Evolutionary conservation across 805 yeast genomes (phyloP).

Genomic region (Torulaspora indica): DNA sequence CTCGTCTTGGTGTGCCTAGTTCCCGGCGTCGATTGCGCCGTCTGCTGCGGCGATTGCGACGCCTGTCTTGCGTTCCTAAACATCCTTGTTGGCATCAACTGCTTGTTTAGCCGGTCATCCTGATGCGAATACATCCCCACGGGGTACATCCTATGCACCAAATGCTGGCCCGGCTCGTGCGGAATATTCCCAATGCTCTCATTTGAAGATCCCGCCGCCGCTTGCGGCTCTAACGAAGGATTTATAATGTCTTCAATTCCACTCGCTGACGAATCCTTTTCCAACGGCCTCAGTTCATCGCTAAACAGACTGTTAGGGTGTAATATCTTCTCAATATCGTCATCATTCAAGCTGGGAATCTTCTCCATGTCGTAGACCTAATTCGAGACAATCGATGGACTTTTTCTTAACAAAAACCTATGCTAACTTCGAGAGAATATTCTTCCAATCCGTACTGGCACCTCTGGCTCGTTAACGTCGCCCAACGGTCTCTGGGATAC

Average conservation of each 20-base stretch:
- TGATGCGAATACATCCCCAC: conserved; percentile 16
- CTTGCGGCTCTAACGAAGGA: conserved; percentile 23
- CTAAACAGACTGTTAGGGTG: conserved; percentile 18
- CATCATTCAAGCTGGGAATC: conserved; percentile 23
- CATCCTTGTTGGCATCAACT: conserved; percentile 13
- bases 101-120: conserved; percentile 11
- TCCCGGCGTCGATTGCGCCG: conserved; percentile 4
- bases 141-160: conserved; percentile 18
- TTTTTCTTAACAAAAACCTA: no score
- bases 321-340: conserved; percentile 27
- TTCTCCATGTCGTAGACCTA: conserved; percentile 4
- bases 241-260: conserved; percentile 32
- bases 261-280: conserved; percentile 11
- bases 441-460: no score
- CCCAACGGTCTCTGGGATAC: background rate
- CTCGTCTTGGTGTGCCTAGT: conserved; percentile 43
- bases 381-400: background rate
- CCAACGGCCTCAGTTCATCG: conserved; percentile 14
- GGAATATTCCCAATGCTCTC: conserved; percentile 1
- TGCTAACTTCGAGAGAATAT: no score
- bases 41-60: conserved; percentile 7
- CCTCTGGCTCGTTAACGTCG: background rate
- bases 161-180: conserved; percentile 12
- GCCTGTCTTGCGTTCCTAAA: conserved; percentile 11
- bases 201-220: conserved; percentile 4